Percentiles rank a stretch among this genome's conserved stretches.
Evolutionary conservation across 2,329 filamentous ascomycete genomes (phyloP).

Genomic region (Trichoderma harzianum): DNA sequence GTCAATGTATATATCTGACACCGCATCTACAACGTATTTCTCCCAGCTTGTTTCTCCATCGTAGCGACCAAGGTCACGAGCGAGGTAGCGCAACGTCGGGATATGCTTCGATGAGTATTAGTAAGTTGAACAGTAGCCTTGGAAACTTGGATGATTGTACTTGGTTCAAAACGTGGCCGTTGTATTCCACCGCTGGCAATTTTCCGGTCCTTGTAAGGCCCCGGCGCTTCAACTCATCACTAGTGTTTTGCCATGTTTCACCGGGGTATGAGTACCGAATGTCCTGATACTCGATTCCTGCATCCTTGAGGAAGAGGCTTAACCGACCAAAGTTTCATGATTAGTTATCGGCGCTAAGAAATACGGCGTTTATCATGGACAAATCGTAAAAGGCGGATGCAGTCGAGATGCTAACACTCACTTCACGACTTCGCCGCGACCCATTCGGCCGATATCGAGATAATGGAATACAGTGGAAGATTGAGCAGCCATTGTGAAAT

Average conservation of each 20-base stretch:
- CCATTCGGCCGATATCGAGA: not conserved
- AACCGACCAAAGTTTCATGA: not conserved
- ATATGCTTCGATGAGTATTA: not conserved
- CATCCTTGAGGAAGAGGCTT: not conserved
- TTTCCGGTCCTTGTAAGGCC: not conserved
- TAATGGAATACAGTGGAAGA: not conserved
- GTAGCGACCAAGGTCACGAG: constrained; percentile 34
- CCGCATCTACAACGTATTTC: constrained; percentile 37
- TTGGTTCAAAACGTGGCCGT: not conserved
- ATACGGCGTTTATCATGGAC: not conserved
- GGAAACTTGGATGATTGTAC: not conserved
- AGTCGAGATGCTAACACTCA: not conserved
- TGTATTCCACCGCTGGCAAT: not conserved
- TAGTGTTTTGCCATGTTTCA: not conserved
- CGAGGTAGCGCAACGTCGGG: not conserved
- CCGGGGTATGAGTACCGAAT: not conserved
- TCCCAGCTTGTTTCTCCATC: constrained; percentile 36
- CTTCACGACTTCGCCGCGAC: not conserved
- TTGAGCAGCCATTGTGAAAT: not conserved
- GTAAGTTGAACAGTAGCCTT: not conserved
- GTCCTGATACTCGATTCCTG: not conserved
- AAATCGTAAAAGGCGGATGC: not conserved
- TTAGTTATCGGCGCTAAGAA: not conserved
- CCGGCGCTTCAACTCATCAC: not conserved
- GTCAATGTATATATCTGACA: constrained; percentile 38